Base-by-base conservation (phyloP, 2,329 filamentous ascomycete species). In the Cytospora paraplurivora region DNA sequence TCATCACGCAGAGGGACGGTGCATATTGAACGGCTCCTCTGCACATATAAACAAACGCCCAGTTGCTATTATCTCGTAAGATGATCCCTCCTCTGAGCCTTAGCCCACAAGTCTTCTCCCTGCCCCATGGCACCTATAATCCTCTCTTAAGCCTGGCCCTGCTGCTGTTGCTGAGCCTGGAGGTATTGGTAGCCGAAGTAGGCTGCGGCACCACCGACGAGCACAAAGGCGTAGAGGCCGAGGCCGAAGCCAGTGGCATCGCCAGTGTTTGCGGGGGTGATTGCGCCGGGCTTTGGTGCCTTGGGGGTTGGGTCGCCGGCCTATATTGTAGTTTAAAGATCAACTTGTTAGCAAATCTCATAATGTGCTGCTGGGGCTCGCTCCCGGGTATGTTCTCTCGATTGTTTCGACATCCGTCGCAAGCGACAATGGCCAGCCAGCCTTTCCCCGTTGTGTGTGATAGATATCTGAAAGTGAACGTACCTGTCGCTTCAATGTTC, bases 111-210 rank as follows among this genome's bases (percentile, higher is more conserved):
- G 32, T 44, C 32, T 41, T 59, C 52, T 56, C 50, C 33, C 17
- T 21, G 8, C 21, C 32, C 56, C 12, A 32, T 32, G 44, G 32
- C 27, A 12, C 33, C 41, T 37, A n/a, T 32, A 21, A 4, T 15
- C 56, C 34, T 21, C 41, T 27, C 44, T 41, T 61, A 61, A 21
- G 57, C 49, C 33, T 61, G 59, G 32, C 49, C 56, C 52, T 60
- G 49, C 63, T 65, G 63, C 27, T 57, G 44, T 68, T 80, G 73
- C 71, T 82, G 78, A 75, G 82, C 79, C 81, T 94, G 88, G 71
- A 96, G 77, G 82, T 95, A 96, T 78, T 93, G 89, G 84, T 94
- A 97, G 72, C 85, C 91, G 71, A 85, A 85, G 80, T 92, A 98
- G 68, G 91, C 92, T 67, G 87, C 76, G 56, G 87, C 82, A 69